Conservation (phyloP, 306 rosid species). For the Erythrophleum fordii region DNA sequence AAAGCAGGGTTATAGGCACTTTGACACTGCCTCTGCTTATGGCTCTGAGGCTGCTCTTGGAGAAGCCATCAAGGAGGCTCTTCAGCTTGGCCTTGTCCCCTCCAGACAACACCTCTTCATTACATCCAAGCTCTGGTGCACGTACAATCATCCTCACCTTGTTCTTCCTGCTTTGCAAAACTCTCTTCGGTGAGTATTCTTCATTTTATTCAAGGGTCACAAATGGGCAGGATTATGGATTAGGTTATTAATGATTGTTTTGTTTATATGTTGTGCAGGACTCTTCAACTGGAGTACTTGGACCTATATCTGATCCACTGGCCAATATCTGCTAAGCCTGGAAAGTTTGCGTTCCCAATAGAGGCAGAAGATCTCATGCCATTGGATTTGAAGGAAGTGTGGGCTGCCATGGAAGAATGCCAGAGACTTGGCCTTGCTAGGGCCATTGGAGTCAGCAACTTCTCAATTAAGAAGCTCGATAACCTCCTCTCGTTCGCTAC, state of each 20-base stretch:
- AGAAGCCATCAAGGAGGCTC: constrained; percentile 46
- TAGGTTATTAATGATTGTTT: not conserved
- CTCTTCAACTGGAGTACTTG: constrained; percentile 52
- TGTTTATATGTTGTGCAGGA: constrained; percentile 25
- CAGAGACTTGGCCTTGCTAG: too few species aligned
- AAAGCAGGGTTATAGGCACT: constrained; percentile 54
- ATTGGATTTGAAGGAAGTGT: too few species aligned
- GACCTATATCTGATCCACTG: constrained; percentile 58
- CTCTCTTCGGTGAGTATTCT: constrained; percentile 39
- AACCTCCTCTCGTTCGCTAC: too few species aligned
- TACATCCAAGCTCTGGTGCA: constrained; percentile 59
- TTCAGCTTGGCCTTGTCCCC: constrained; percentile 38
- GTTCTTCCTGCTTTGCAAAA: constrained; percentile 44
- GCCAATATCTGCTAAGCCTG: constrained; percentile 50
- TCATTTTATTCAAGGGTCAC: not conserved
- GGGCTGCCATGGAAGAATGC: too few species aligned
- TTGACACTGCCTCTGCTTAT: constrained; percentile 57
- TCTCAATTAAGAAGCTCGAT: too few species aligned
- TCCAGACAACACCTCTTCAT: constrained; percentile 48
- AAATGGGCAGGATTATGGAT: not conserved
- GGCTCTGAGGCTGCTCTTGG: constrained; percentile 51
- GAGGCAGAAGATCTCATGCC: constrained; percentile 44
- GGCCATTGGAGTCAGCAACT: too few species aligned
- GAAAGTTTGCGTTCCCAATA: constrained; percentile 44
- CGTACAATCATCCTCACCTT: constrained; percentile 48